Conservation (phyloP, 2,329 filamentous ascomycete genomes). For the Tolypocladium album region DNA sequence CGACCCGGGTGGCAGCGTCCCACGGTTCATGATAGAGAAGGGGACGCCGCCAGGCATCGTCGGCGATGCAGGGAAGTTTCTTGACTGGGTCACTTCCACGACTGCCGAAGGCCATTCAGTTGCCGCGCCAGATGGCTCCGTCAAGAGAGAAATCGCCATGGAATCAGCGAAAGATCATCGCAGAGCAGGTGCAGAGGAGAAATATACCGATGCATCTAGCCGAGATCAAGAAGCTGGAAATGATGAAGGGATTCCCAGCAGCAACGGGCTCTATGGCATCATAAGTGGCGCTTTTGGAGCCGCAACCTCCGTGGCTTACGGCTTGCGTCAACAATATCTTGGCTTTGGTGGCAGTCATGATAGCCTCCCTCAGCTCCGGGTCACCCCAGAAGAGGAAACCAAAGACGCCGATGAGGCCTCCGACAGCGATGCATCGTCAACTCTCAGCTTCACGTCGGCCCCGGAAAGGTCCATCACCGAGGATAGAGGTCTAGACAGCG, state of each 20-base stretch:
- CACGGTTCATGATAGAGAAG: slow-evolving; percentile 83
- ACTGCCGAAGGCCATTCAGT: slow-evolving; percentile 5
- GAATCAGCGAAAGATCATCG: not conserved
- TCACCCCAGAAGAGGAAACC: slow-evolving; percentile 13
- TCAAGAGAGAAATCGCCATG: slow-evolving; percentile 1
- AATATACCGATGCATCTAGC: slow-evolving; percentile 14
- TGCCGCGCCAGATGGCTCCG: not conserved
- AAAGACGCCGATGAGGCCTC: slow-evolving; percentile 16
- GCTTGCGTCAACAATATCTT: slow-evolving; percentile 18
- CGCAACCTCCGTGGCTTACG: slow-evolving; percentile 33
- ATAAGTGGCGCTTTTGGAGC: slow-evolving; percentile 40
- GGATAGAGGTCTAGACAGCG: slow-evolving; percentile 13
- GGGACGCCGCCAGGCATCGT: slow-evolving; percentile 75
- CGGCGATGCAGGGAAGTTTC: slow-evolving; percentile 67
- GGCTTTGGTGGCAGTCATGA: slow-evolving; percentile 15
- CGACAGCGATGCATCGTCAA: slow-evolving; percentile 33
- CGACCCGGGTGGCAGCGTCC: slow-evolving; percentile 80
- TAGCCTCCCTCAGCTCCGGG: slow-evolving; percentile 12
- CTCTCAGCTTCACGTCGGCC: slow-evolving; percentile 38
- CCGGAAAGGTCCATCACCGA: slow-evolving; percentile 23
- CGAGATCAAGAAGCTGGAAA: slow-evolving; percentile 8
- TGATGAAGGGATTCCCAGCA: slow-evolving; percentile 23
- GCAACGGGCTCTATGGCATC: slow-evolving; percentile 43
- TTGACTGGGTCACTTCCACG: slow-evolving; percentile 56
- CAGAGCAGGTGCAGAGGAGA: slow-evolving; percentile 14